Conservation (phyloP, 805 yeast species). For the Candida piceae region DNA sequence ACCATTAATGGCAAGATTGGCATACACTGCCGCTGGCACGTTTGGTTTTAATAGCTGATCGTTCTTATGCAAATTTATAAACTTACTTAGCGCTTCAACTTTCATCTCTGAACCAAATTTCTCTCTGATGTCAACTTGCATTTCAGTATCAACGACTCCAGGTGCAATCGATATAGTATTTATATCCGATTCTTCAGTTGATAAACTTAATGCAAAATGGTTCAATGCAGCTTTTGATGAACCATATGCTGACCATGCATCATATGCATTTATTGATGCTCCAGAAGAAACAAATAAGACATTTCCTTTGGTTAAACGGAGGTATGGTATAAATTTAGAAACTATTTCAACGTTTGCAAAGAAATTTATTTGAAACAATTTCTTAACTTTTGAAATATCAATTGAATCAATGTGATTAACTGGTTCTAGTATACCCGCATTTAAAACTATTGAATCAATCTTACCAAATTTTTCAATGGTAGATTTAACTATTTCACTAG, state of each 20-base stretch:
- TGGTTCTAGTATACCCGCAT: conserved; percentile 83
- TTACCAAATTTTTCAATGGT: conserved; percentile 49
- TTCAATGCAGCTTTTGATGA: conserved; percentile 89
- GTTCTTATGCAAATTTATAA: conserved; percentile 55
- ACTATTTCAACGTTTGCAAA: conserved; percentile 68
- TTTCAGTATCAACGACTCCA: conserved; percentile 87
- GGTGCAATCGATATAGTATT: conserved; percentile 77
- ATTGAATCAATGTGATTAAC: conserved; percentile 54
- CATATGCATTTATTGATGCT: conserved; percentile 60
- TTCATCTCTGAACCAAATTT: conserved; percentile 57
- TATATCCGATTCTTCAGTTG: conserved; percentile 61
- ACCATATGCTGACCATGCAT: conserved; percentile 92
- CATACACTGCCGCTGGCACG: conserved; percentile 68
- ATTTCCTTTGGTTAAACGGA: conserved; percentile 53
- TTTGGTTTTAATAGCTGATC: conserved; percentile 59
- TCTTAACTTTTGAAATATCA: conserved; percentile 53
- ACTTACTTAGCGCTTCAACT: conserved; percentile 51
- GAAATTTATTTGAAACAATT: conserved; percentile 68
- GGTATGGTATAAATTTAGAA: conserved; percentile 48
- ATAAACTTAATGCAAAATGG: conserved; percentile 62
- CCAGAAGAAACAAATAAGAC: conserved; percentile 86
- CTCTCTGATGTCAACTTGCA: conserved; percentile 81
- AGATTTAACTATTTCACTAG: conserved; percentile 35
- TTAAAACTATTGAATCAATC: conserved; percentile 62
- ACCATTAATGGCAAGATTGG: conserved; percentile 59